Percentiles rank a stretch among this genome's conserved stretches.
Conservation (phyloP, 805 yeast genomes). For the Sugiyamaella chiloensis region DNA sequence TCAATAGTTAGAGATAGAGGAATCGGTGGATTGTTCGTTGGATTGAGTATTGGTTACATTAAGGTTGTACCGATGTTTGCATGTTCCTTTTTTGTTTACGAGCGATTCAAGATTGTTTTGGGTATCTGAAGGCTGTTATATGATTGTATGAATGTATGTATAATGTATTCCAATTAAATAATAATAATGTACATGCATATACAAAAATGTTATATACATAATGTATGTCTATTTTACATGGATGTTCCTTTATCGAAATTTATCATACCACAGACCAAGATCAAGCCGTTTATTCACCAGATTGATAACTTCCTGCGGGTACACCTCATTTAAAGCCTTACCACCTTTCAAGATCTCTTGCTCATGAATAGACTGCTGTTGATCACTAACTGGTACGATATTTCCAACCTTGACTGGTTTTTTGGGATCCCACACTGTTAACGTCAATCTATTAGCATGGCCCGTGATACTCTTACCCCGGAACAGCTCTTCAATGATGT, state of each 20-base stretch:
- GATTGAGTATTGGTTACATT: conserved; percentile 90
- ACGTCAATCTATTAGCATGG: conserved; percentile 70
- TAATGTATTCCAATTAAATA: not conserved
- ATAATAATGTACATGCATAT: not conserved
- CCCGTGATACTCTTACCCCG: conserved; percentile 88
- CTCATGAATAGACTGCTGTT: conserved; percentile 82
- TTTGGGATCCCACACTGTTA: conserved; percentile 79
- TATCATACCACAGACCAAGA: conserved; percentile 73
- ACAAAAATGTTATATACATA: no score
- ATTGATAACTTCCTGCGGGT: conserved; percentile 55
- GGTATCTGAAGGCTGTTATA: conserved; percentile 48
- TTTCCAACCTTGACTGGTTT: conserved; percentile 68
- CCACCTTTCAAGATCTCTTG: conserved; percentile 66
- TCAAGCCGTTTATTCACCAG: conserved; percentile 60
- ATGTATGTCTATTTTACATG: not conserved
- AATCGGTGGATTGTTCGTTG: conserved; percentile 84
- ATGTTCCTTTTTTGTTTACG: conserved; percentile 92
- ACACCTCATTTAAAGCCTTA: conserved; percentile 60
- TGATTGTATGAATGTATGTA: not conserved
- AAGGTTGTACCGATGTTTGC: conserved; percentile 98
- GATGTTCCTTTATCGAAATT: conserved; percentile 40
- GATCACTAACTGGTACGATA: conserved; percentile 82
- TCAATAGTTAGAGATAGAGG: conserved; percentile 74
- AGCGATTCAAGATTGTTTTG: conserved; percentile 67
- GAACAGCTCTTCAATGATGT: conserved; percentile 85